Percentiles rank a stretch among this genome's conserved stretches.
These are phyloP conservation scores for Paramyrothecium sp. DNA, from an alignment of 2,329 filamentous ascomycete genomes.

Conservation along the genomic window DNA sequence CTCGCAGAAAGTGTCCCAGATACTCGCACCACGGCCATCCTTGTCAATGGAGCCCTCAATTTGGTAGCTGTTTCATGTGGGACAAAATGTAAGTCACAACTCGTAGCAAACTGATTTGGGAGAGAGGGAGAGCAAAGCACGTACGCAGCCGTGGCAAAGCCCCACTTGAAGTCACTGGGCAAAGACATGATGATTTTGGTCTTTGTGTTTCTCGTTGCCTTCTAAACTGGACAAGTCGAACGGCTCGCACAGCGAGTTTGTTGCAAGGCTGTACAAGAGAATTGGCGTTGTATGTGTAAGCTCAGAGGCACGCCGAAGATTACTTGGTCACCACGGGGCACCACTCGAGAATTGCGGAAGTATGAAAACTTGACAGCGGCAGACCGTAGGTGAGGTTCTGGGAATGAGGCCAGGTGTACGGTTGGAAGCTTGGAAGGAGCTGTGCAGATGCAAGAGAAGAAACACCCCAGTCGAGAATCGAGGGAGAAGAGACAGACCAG, in stretches of 20 bases:
- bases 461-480: background rate
- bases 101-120: background rate
- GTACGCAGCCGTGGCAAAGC: slow-evolving; percentile 75
- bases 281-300: background rate
- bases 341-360: background rate
- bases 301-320: too few relatives aligned
- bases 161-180: slow-evolving; percentile 72
- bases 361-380: background rate
- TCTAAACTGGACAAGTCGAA: background rate
- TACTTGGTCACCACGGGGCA: too few relatives aligned
- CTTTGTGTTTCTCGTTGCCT: background rate
- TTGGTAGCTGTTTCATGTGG: slow-evolving; percentile 65
- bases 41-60: slow-evolving; percentile 75
- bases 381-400: background rate
- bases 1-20: slow-evolving; percentile 88
- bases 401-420: background rate
- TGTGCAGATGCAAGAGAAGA: background rate
- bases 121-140: slow-evolving; percentile 21
- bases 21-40: slow-evolving; percentile 78
- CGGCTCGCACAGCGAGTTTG: background rate
- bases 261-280: background rate
- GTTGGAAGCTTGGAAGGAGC: background rate
- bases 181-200: slow-evolving; percentile 33
- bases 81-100: background rate
- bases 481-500: background rate